A percentile compares a stretch with the other conserved stretches of the same genome.
Evolutionary conservation across 1,284 basidiomycete species (phyloP).

Genomic region (Xerocomus nothofagi): DNA sequence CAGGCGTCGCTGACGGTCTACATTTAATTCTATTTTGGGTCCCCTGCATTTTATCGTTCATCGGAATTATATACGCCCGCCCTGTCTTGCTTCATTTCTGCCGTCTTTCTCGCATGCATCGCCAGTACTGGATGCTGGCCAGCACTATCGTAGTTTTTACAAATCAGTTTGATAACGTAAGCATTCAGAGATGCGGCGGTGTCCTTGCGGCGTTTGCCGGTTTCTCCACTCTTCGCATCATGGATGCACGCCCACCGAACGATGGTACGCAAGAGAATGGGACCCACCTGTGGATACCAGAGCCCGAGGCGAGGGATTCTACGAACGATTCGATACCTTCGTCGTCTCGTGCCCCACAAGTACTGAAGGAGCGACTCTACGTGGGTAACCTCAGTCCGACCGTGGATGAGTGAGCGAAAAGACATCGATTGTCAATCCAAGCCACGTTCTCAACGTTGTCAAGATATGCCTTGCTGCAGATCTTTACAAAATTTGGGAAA

Average conservation of each 20-base stretch:
- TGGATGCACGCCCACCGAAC: conserved; percentile 12
- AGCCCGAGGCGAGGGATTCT: conserved; percentile 24
- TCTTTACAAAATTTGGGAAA: conserved; percentile 91
- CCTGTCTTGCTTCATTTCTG: neutral
- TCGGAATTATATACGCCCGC: neutral
- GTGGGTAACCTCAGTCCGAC: conserved; percentile 87
- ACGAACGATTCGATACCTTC: conserved; percentile 22
- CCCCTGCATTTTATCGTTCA: neutral
- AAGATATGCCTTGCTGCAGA: conserved; percentile 84
- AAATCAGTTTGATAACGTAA: conserved; percentile 15
- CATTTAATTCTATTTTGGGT: neutral
- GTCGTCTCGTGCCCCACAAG: conserved; percentile 30
- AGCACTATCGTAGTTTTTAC: too few relatives aligned
- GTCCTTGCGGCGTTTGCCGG: neutral
- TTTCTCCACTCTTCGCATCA: conserved; percentile 9
- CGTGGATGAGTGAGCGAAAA: conserved; percentile 79
- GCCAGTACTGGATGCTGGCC: neutral
- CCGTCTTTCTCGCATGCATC: neutral
- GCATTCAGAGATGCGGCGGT: neutral
- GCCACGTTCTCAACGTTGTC: conserved; percentile 14
- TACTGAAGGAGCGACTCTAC: conserved; percentile 76
- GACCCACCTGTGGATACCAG: conserved; percentile 35
- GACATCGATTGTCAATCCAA: conserved; percentile 3
- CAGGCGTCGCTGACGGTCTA: conserved; percentile 1
- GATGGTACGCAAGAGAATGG: conserved; percentile 9